Conservation (phyloP, 352 stramenopile species). For the Globisporangium sylvaticum region DNA sequence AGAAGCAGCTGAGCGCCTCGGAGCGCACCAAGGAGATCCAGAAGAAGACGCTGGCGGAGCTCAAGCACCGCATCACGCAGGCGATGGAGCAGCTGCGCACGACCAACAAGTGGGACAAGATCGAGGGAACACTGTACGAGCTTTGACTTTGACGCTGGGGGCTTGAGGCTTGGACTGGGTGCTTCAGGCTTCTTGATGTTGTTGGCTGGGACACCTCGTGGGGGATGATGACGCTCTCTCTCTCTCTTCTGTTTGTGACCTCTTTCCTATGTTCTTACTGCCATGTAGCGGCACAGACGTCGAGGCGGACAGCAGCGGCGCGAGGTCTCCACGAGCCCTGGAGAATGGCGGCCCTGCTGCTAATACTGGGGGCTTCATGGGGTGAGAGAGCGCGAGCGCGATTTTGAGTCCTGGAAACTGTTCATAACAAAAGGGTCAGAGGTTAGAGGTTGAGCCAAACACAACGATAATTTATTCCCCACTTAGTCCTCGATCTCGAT, state of each 20-base stretch:
- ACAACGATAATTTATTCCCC: neutral
- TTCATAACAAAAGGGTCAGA: neutral
- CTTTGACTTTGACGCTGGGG: slow-evolving; percentile 8
- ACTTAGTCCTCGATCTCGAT: slow-evolving; percentile 12
- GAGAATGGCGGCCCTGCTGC: neutral
- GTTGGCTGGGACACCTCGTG: neutral
- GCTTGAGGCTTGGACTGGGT: no score
- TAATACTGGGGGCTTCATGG: neutral
- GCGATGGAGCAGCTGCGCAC: slow-evolving; percentile 61
- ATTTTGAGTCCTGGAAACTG: slow-evolving; percentile 7
- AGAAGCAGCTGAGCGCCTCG: slow-evolving; percentile 46
- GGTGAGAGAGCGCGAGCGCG: neutral
- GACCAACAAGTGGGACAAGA: slow-evolving; percentile 74
- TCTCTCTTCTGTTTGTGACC: slow-evolving; percentile 8
- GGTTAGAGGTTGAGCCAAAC: neutral
- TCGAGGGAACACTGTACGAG: slow-evolving; percentile 72
- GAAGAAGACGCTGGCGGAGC: slow-evolving; percentile 43
- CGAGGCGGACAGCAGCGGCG: slow-evolving; percentile 5
- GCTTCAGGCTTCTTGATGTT: neutral
- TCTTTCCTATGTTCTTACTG: slow-evolving; percentile 6
- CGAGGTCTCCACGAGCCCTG: slow-evolving; percentile 3
- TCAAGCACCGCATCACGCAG: slow-evolving; percentile 63
- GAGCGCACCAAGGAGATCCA: slow-evolving; percentile 62
- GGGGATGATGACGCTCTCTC: neutral
- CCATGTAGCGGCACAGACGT: slow-evolving; percentile 12